These are phyloP conservation scores for Fraxinus sp. DNA, from an alignment of 305 asterid species.

Conservation along the genomic window DNA sequence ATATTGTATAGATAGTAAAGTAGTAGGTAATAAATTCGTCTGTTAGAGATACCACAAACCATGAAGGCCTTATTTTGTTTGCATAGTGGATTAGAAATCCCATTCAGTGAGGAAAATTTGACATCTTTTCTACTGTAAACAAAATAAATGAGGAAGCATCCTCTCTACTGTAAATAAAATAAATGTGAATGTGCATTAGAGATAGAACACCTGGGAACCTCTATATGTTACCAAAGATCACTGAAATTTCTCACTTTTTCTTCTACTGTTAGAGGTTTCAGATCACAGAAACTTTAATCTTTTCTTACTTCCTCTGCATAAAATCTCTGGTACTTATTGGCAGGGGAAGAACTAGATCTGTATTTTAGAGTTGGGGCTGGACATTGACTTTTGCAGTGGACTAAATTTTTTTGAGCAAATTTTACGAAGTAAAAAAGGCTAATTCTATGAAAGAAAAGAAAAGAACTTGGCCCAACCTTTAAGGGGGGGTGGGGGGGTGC, in stretches of 20 bases:
- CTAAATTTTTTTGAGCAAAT: not conserved
- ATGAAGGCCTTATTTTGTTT: constrained; percentile 15
- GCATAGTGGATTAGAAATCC: not conserved
- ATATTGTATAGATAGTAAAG: constrained; percentile 11
- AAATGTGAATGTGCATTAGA: not conserved
- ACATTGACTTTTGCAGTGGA: not conserved
- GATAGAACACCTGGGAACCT: not conserved
- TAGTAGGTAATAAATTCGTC: not conserved
- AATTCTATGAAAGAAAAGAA: not conserved
- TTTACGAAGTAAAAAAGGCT: not conserved
- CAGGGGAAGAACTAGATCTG: not conserved
- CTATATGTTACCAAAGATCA: not conserved
- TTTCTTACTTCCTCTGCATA: not conserved
- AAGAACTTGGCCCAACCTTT: not conserved
- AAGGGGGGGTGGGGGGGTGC: not conserved
- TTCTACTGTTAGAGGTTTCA: not conserved
- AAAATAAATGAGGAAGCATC: not conserved
- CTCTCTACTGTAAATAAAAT: not conserved
- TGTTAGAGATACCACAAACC: not conserved
- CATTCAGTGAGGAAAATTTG: not conserved
- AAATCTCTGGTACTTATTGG: not conserved
- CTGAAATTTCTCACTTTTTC: not conserved
- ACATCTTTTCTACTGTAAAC: constrained; percentile 2
- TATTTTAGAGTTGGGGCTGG: not conserved
- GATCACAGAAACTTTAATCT: not conserved